phyloP scores from a whole-genome alignment of 306 rosid genomes.

The Acacia crassicarpa region DNA sequence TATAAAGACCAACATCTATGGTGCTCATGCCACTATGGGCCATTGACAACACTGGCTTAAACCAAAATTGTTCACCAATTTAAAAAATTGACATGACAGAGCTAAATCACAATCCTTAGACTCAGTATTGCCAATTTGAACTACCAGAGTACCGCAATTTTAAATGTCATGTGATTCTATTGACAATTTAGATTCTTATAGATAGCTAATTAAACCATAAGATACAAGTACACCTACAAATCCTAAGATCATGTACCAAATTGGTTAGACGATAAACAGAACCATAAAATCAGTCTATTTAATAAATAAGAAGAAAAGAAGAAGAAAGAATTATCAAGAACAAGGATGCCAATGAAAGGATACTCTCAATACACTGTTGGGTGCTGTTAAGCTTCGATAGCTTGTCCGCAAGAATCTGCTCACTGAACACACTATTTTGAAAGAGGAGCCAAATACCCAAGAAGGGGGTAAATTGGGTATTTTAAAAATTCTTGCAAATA shows the following conservation, averaged over 20 bases:
- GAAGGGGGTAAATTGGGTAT: too few relatives aligned
- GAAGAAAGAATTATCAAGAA: neutral
- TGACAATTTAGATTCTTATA: neutral
- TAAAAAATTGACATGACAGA: neutral
- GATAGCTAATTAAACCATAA: neutral
- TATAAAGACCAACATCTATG: neutral
- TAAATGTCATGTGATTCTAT: neutral
- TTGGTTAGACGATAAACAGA: constrained; percentile 25
- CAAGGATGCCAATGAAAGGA: constrained; percentile 37
- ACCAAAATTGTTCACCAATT: neutral
- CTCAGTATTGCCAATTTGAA: neutral
- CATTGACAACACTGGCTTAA: neutral
- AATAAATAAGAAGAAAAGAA: neutral
- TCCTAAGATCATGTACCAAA: neutral
- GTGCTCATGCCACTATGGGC: neutral
- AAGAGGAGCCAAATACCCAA: too few relatives aligned
- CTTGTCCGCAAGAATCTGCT: constrained; percentile 82
- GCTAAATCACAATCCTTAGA: constrained; percentile 11
- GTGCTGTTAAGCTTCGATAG: constrained; percentile 86
- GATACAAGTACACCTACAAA: neutral
- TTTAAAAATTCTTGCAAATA: too few relatives aligned
- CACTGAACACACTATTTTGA: constrained; percentile 73
- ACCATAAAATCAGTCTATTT: neutral
- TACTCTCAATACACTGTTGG: constrained; percentile 89
- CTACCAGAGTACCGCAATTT: neutral